Base-by-base conservation (phyloP, 1,139 yeast genomes). In the Candida sojae region DNA sequence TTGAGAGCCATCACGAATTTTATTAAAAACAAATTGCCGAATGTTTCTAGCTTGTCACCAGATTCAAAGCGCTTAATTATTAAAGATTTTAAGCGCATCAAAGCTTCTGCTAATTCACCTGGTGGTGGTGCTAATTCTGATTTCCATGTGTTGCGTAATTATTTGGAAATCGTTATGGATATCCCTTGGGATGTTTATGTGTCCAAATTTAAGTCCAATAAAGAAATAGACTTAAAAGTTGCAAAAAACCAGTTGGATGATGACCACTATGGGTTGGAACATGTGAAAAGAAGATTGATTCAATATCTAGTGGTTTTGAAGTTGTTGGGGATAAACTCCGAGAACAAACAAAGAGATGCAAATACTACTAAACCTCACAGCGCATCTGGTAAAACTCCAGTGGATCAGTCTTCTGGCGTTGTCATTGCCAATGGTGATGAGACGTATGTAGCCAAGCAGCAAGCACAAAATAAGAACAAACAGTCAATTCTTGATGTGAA, bases 191-290 rank as follows among this genome's bases (percentile, higher is more conserved):
- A 75, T 52, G 58, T 65, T 34, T 70, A 61, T 50, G 67, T 73
- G 30, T 64, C 78, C 6, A 70, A 66, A 50, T 74, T 72, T 56
- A 58, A 62, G 44, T 58, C 68, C n/a, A 73, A 75, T 53, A 68
- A 66, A 46, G 77, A 75, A 38, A 70, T 83, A 45, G 82, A 87
- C 55, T 66, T 88, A 25, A 63, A 58, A 1, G 66, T 64, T 10
- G 96, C 96, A 0, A 76, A 77, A 49, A 63, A 67, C 17, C 83
- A 84, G 52, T 71, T 92, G 38, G 90, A 91, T 61, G 76, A 75
- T 32, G 97, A 90, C 57, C 97, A 92, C 67, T 88, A 83, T 62
- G 97, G 97, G 0, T 74, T 92, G 61, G 82, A 83, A 49, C 83
- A 85, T 53, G 96, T 90, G 44, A 92, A 92, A 64, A 86, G 81